Percentiles rank a stretch among this genome's conserved stretches.
phyloP scores from a whole-genome alignment of 2,329 filamentous ascomycete genomes.

The Penicillium sclerotiorum region DNA sequence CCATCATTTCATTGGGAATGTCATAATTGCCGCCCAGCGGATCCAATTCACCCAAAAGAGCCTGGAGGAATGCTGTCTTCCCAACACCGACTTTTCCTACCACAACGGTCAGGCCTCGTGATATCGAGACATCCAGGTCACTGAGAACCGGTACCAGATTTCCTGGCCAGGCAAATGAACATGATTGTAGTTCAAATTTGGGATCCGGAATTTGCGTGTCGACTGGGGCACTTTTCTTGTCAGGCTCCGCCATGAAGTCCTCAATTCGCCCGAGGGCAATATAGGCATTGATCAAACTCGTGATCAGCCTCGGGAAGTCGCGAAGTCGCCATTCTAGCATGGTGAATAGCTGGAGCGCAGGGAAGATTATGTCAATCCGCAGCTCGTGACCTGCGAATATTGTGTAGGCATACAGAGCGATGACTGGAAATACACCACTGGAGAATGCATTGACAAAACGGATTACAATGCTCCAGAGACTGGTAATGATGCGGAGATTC shows the following conservation, averaged over 20 bases:
- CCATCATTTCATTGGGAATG: constrained; percentile 59
- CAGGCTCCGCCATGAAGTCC: constrained; percentile 81
- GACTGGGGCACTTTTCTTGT: constrained; percentile 69
- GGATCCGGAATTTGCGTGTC: constrained; percentile 29
- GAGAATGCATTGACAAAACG: constrained; percentile 70
- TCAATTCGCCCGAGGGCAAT: constrained; percentile 82
- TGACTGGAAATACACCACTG: constrained; percentile 74
- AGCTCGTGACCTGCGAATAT: constrained; percentile 68
- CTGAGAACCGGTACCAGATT: constrained; percentile 58
- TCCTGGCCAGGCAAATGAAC: constrained; percentile 80
- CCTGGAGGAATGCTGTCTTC: constrained; percentile 64
- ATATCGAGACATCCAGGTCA: constrained; percentile 58
- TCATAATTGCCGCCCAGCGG: constrained; percentile 53
- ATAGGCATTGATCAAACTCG: constrained; percentile 76
- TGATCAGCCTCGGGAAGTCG: constrained; percentile 75
- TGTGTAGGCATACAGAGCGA: constrained; percentile 81
- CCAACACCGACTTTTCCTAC: constrained; percentile 66
- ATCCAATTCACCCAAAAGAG: constrained; percentile 62
- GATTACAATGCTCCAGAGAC: constrained; percentile 65
- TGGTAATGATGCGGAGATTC: constrained; percentile 64
- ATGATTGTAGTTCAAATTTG: constrained; percentile 55
- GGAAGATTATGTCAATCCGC: constrained; percentile 81
- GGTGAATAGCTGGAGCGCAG: constrained; percentile 77
- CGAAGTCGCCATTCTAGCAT: constrained; percentile 74
- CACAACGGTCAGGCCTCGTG: constrained; percentile 61